These are phyloP conservation scores for Verticillium nubilum DNA, from an alignment of 2,329 filamentous ascomycete genomes.

Conservation along the genomic window DNA sequence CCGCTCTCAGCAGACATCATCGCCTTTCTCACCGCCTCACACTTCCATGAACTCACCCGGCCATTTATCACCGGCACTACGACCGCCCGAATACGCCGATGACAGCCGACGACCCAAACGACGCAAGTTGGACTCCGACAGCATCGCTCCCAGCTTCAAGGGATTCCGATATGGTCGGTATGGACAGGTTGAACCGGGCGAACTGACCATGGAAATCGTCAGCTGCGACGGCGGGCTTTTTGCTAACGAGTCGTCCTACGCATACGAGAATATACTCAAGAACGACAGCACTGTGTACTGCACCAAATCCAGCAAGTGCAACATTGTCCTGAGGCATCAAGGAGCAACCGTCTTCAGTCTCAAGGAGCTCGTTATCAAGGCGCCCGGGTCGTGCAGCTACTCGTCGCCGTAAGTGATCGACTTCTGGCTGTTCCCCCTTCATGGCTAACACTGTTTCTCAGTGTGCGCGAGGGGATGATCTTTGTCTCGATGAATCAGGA, in stretches of 20 bases:
- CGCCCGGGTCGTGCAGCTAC: constrained; percentile 68
- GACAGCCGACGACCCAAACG: constrained; percentile 56
- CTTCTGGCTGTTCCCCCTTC: constrained; percentile 2
- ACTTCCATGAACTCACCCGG: constrained; percentile 22
- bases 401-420: constrained; percentile 69
- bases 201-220: constrained; percentile 78
- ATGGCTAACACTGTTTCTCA: constrained; percentile 31
- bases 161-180: constrained; percentile 78
- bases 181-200: constrained; percentile 80
- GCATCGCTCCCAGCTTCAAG: constrained; percentile 39
- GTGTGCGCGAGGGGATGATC: constrained; percentile 85
- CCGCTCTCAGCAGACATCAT: constrained; percentile 9
- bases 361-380: constrained; percentile 82
- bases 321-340: constrained; percentile 77
- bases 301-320: constrained; percentile 81
- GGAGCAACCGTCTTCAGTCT: constrained; percentile 76
- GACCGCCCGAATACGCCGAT: constrained; percentile 34
- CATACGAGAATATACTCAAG: constrained; percentile 75
- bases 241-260: constrained; percentile 57
- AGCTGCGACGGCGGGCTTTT: constrained; percentile 81
- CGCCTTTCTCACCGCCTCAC: constrained; percentile 17
- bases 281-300: constrained; percentile 85
- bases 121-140: constrained; percentile 64
- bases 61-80: constrained; percentile 26
- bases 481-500: constrained; percentile 85